Evolutionary conservation across 2,329 filamentous ascomycete genomes (phyloP), one percentile per base, ranked within the genome.

Genomic region (Dactylonectria estremocensis): DNA sequence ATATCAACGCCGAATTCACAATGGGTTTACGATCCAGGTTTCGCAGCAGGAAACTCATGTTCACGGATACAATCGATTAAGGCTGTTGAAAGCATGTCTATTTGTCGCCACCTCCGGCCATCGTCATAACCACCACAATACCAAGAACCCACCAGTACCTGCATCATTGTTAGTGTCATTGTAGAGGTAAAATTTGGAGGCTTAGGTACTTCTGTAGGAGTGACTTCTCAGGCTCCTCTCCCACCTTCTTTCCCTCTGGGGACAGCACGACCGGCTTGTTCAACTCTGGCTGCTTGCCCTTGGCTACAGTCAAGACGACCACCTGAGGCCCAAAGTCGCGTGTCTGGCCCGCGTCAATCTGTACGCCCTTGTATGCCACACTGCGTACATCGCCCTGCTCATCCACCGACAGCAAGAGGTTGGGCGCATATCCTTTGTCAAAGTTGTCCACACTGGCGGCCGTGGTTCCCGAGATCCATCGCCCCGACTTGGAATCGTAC

Each of bases 71-170:
- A 24, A 49, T 59, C 37, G 11, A 63, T 69, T 61, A 66, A 46
- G 37, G 48, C 48, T 61, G 52, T 20, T 53, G 56, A 45, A n/a
- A 11, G 35, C n/a, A 22, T 46, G 18, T 83, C 82, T 83, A 87
- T 80, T 88, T 88, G 72, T 85, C 83, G 33, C 85, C 88, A 59
- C 88, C 86, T 52, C 86, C 84, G 56, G 85, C 83, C 69, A 90
- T 73, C 7, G 88, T 77, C 70, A 92, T 77, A 55, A 91, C 73
- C 31, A 86, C 81, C 28, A 84, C 85, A 31, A 89, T 83, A 20
- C 81, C 86, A 79, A 90, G 80, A 72, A 90, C 78, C 90, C 90
- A 92, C 90, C 90, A 92, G 78, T 92, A 92, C 79, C 89, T 91
- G 71, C 58, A 62, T 28, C 53, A 63, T 28, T 28, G 76, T 84